Evolutionary conservation across 129 eudicot genomes (phyloP).

Genomic region (Lonicera japonica): DNA sequence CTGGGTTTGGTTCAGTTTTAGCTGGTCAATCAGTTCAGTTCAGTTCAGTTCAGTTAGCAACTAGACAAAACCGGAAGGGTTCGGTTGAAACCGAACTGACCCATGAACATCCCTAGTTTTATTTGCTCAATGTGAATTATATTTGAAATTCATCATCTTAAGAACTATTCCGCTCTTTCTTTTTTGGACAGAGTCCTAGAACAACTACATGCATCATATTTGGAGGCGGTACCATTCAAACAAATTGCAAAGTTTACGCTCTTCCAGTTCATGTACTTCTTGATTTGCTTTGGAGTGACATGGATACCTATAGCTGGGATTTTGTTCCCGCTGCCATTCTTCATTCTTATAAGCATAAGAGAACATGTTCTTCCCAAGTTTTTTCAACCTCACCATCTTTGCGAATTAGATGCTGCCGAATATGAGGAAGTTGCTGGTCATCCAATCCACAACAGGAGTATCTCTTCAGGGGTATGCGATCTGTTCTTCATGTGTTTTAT

Average conservation of each 20-base stretch:
- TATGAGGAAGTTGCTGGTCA: constrained; percentile 59
- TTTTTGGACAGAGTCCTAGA: constrained; percentile 45
- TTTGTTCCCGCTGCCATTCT: constrained; percentile 72
- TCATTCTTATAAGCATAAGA: constrained; percentile 58
- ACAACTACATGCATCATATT: constrained; percentile 49
- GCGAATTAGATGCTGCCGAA: constrained; percentile 74
- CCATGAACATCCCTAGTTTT: too few species aligned
- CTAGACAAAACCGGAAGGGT: too few species aligned
- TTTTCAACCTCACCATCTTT: constrained; percentile 53
- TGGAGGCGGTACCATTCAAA: constrained; percentile 64
- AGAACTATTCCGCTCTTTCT: not conserved
- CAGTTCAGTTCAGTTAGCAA: too few species aligned
- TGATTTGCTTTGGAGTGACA: constrained; percentile 76
- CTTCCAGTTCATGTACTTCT: constrained; percentile 59
- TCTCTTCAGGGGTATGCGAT: constrained; percentile 40
- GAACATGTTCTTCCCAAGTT: constrained; percentile 66
- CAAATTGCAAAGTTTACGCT: constrained; percentile 52
- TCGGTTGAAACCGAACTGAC: too few species aligned
- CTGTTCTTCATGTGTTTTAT: not conserved
- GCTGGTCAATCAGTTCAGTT: too few species aligned
- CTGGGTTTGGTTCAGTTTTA: too few species aligned
- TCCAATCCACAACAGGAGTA: constrained; percentile 35
- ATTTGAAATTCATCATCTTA: not conserved
- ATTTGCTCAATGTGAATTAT: too few species aligned
- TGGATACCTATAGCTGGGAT: constrained; percentile 96